Evolutionary conservation across 2,329 filamentous ascomycete genomes (phyloP).

Genomic region (Monosporascus sp.): DNA sequence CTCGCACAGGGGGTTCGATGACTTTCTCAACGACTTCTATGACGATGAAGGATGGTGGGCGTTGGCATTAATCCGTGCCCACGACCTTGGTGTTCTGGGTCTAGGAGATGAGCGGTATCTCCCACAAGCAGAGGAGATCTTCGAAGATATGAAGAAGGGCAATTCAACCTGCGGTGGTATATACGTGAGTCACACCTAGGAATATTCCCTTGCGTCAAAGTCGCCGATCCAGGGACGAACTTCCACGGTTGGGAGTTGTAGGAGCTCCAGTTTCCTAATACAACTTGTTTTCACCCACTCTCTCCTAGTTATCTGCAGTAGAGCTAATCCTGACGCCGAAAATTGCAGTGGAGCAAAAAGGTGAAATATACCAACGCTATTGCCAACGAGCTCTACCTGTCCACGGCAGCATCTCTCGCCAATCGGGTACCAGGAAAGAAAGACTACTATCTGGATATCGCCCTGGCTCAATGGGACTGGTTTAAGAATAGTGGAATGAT

Average conservation of each 20-base stretch:
- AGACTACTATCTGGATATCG: conserved; percentile 40
- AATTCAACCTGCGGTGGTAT: conserved; percentile 47
- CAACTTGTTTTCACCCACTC: too few relatives aligned
- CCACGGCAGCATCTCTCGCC: conserved; percentile 48
- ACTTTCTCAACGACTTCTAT: conserved; percentile 53
- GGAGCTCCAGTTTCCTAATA: too few relatives aligned
- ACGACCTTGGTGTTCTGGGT: conserved; percentile 36
- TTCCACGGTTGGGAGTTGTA: too few relatives aligned
- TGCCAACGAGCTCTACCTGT: conserved; percentile 53
- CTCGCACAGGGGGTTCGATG: conserved; percentile 30
- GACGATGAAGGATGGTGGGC: conserved; percentile 63
- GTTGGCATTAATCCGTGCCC: conserved; percentile 49
- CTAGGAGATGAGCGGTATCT: conserved; percentile 44
- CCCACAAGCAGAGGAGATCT: conserved; percentile 45
- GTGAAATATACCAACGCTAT: conserved; percentile 45
- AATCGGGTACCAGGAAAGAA: conserved; percentile 37
- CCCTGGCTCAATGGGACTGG: conserved; percentile 46
- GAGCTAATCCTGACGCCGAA: neutral
- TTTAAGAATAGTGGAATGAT: conserved; percentile 47
- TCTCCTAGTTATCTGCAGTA: neutral
- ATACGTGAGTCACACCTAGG: conserved; percentile 23
- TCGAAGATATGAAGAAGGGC: conserved; percentile 50
- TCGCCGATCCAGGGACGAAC: too few relatives aligned
- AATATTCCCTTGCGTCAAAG: too few relatives aligned
- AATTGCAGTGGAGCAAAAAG: conserved; percentile 45